Percentiles rank a stretch among this genome's conserved stretches.
These are phyloP conservation scores for Colletotrichum orchidophilum DNA, from an alignment of 2,329 filamentous ascomycete genomes.

Conservation along the genomic window DNA sequence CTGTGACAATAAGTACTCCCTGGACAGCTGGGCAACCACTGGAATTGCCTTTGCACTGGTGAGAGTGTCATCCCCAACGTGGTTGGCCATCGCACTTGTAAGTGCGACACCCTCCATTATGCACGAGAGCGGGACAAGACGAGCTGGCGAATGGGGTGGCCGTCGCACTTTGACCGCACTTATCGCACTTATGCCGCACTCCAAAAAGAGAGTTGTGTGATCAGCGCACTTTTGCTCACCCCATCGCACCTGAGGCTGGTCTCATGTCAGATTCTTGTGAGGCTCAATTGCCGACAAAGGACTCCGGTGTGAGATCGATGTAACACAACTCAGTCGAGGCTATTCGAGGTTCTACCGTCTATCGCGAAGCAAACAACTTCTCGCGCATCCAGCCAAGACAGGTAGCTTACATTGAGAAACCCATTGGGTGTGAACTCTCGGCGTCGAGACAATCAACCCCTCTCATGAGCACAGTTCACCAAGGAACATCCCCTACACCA, in stretches of 20 bases:
- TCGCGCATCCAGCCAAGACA: background rate
- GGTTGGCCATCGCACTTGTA: background rate
- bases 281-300: background rate
- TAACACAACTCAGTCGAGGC: background rate
- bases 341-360: background rate
- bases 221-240: background rate
- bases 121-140: background rate
- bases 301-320: background rate
- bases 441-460: background rate
- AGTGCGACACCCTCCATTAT: background rate
- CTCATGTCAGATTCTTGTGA: background rate
- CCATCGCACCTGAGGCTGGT: background rate
- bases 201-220: background rate
- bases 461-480: background rate
- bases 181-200: slow-evolving; percentile 3
- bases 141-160: background rate
- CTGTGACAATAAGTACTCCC: background rate
- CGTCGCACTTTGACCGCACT: background rate
- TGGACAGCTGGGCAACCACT: too few species aligned
- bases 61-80: background rate
- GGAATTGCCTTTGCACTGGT: too few species aligned
- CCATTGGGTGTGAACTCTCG: background rate
- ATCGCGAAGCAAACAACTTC: background rate
- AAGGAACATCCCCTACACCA: background rate
- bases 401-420: background rate